Percentiles rank a stretch among this genome's conserved stretches.
These are phyloP conservation scores for Pseudogymnoascus verrucosus DNA, from an alignment of 2,329 filamentous ascomycete genomes.

Conservation along the genomic window DNA sequence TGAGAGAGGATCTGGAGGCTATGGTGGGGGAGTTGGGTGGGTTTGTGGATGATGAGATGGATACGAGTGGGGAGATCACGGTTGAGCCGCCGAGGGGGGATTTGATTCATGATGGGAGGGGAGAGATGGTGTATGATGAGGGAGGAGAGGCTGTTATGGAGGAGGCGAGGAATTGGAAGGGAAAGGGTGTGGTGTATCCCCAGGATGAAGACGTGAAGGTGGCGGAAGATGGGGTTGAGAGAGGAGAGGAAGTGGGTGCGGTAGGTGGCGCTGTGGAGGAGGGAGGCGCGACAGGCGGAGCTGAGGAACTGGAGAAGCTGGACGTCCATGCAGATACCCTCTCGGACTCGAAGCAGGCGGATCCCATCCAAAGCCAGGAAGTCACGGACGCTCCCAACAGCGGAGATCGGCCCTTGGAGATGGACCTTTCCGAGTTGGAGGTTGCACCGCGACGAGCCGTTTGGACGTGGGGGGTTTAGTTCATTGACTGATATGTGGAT, in stretches of 20 bases:
- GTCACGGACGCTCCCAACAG: neutral
- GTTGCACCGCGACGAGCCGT: neutral
- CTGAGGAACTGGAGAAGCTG: neutral
- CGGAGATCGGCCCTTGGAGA: neutral
- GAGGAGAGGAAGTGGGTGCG: constrained; percentile 10
- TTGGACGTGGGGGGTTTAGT: neutral
- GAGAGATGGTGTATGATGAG: constrained; percentile 12
- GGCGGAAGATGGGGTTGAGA: constrained; percentile 12
- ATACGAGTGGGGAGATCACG: neutral
- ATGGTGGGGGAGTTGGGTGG: neutral
- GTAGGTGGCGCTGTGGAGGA: neutral
- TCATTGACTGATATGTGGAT: neutral
- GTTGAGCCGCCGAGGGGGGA: neutral
- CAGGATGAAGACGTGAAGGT: neutral
- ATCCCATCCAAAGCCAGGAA: neutral
- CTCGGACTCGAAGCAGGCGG: neutral
- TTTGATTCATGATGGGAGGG: constrained; percentile 12
- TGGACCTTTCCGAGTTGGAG: neutral
- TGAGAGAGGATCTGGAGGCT: neutral
- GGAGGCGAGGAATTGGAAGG: constrained; percentile 14
- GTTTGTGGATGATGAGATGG: neutral
- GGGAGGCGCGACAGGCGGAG: neutral
- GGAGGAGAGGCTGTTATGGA: constrained; percentile 14
- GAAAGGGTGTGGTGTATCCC: neutral
- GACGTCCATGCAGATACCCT: neutral